Conservation (phyloP, 805 yeast species). For the Blastobotrys attinorum region DNA sequence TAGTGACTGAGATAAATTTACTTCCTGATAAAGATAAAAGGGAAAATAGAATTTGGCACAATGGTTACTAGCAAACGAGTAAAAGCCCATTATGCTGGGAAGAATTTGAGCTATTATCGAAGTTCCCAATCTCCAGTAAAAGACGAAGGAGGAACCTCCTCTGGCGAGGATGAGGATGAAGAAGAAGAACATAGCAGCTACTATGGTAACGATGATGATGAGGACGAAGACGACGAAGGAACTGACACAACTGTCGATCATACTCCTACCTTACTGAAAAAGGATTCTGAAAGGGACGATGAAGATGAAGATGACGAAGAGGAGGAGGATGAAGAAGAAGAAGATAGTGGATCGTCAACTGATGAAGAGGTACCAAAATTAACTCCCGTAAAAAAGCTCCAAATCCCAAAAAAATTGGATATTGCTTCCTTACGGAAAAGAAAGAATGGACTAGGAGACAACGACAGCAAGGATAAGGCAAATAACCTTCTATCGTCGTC, state of each 20-base stretch:
- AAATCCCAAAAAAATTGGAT: slow-evolving; percentile 16
- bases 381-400: slow-evolving; percentile 1
- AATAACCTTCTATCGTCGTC: neutral
- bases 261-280: neutral
- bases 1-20: no score
- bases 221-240: slow-evolving; percentile 3
- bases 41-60: neutral
- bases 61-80: neutral
- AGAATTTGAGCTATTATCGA: slow-evolving; percentile 8
- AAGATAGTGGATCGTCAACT: slow-evolving; percentile 12
- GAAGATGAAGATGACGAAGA: slow-evolving; percentile 34
- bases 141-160: slow-evolving; percentile 4
- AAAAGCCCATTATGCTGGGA: slow-evolving; percentile 7
- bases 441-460: slow-evolving; percentile 7
- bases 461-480: neutral
- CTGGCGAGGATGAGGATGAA: slow-evolving; percentile 5
- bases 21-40: no score
- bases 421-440: slow-evolving; percentile 9
- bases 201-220: slow-evolving; percentile 1
- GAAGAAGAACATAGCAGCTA: no score
- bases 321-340: slow-evolving; percentile 31
- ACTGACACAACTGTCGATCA: neutral
- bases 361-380: slow-evolving; percentile 3
- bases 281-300: slow-evolving; percentile 25
- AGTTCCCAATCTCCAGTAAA: neutral